Conservation (phyloP, 2,329 filamentous ascomycete species). For the Epichloe typhina region DNA sequence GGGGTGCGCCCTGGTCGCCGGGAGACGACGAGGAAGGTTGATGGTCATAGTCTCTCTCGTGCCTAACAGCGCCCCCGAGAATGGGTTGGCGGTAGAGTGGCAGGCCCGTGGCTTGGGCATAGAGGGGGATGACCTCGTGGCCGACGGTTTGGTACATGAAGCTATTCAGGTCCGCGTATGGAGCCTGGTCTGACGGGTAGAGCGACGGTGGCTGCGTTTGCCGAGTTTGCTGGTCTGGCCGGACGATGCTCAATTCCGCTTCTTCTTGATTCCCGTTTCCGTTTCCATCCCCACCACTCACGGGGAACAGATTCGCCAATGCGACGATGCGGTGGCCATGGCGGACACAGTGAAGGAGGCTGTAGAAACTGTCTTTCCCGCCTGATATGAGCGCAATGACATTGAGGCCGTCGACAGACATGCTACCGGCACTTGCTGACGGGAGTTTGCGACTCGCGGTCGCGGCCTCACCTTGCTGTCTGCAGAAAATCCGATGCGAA, state of each 20-base stretch:
- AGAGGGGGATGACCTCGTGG: slow-evolving; percentile 74
- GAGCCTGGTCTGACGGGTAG: background rate
- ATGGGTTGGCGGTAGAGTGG: slow-evolving; percentile 78
- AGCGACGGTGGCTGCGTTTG: background rate
- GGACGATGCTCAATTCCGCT: slow-evolving; percentile 7
- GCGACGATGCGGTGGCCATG: slow-evolving; percentile 80
- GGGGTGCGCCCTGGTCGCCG: background rate
- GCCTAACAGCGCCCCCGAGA: slow-evolving; percentile 54
- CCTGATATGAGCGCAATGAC: slow-evolving; percentile 91
- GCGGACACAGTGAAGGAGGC: slow-evolving; percentile 74
- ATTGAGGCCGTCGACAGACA: slow-evolving; percentile 40
- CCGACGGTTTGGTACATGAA: slow-evolving; percentile 99
- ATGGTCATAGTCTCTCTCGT: slow-evolving; percentile 53
- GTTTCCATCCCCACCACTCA: background rate
- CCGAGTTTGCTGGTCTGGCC: slow-evolving; percentile 8
- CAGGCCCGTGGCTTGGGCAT: slow-evolving; percentile 62
- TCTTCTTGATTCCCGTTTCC: background rate
- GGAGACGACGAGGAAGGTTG: background rate
- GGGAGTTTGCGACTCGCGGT: background rate
- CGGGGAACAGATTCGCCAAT: slow-evolving; percentile 69
- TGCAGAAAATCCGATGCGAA: background rate
- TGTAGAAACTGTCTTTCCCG: slow-evolving; percentile 94
- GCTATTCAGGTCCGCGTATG: slow-evolving; percentile 64
- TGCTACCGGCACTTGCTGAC: slow-evolving; percentile 10
- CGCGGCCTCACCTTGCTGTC: background rate